These are phyloP conservation scores for Coemansia sp. DNA, from an alignment of 192 early-diverging fungal genomes.

Conservation along the genomic window DNA sequence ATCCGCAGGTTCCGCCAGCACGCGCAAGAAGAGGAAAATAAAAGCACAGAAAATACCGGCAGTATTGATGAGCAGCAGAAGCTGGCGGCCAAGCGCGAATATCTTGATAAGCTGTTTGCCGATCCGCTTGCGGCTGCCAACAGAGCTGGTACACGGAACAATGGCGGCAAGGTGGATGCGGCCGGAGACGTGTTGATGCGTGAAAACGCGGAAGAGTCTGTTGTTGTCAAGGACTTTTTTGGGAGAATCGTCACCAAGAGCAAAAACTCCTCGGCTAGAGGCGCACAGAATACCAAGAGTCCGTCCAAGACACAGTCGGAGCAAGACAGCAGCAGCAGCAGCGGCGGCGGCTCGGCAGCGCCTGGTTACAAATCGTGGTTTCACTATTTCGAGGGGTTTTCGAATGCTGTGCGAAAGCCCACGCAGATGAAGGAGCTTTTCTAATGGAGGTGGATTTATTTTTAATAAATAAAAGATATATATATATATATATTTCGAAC, in stretches of 20 bases:
- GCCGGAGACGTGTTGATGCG: not conserved
- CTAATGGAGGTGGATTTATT: constrained; percentile 28
- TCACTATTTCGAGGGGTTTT: constrained; percentile 87
- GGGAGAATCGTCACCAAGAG: constrained; percentile 61
- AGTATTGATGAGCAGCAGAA: constrained; percentile 13
- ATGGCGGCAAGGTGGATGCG: not conserved
- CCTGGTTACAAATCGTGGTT: constrained; percentile 56
- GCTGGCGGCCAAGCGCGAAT: constrained; percentile 27
- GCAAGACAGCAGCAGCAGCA: not conserved
- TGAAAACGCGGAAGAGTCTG: constrained; percentile 2
- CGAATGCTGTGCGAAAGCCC: constrained; percentile 83
- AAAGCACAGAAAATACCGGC: constrained; percentile 11
- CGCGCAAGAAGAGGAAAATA: constrained; percentile 35
- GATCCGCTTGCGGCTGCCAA: constrained; percentile 16
- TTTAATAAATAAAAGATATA: no score
- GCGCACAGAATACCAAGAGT: constrained; percentile 14
- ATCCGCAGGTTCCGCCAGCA: constrained; percentile 15
- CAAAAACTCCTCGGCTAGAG: not conserved
- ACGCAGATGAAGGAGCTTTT: constrained; percentile 67
- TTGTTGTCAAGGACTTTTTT: constrained; percentile 69
- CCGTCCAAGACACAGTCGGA: constrained; percentile 4
- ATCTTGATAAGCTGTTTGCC: constrained; percentile 32
- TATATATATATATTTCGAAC: no score
- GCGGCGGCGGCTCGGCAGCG: not conserved
- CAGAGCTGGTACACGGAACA: not conserved